Conservation (phyloP, 148 eudicot species). For the Spergularia marina region DNA sequence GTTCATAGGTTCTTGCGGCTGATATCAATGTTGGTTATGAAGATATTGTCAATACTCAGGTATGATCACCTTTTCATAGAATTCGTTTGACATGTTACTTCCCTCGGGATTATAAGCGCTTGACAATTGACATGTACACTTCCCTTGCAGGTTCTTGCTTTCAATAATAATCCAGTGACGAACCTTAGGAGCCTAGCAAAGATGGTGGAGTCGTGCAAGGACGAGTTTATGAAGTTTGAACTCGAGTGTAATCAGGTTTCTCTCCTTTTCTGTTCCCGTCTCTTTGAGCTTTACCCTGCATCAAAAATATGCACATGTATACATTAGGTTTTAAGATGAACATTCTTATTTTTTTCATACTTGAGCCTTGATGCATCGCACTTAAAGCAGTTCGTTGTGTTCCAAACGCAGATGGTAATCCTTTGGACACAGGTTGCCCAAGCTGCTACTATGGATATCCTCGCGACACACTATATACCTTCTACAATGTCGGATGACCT, state of each 20-base stretch:
- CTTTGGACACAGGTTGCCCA: conserved; percentile 71
- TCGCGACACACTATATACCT: conserved; percentile 75
- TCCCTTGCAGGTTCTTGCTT: conserved; percentile 57
- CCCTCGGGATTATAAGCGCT: neutral
- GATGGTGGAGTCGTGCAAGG: conserved; percentile 79
- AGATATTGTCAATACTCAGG: conserved; percentile 82
- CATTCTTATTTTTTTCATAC: neutral
- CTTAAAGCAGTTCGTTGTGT: neutral
- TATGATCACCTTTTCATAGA: conserved; percentile 8
- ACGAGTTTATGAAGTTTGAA: conserved; percentile 78
- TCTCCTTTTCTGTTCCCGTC: conserved; percentile 3
- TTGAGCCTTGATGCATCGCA: neutral
- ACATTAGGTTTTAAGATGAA: neutral
- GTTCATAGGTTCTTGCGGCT: conserved; percentile 70
- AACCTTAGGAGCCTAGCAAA: conserved; percentile 76
- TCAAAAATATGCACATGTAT: neutral
- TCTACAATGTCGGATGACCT: conserved; percentile 91
- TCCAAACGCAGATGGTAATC: conserved; percentile 56
- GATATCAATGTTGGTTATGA: conserved; percentile 87
- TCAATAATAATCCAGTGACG: conserved; percentile 75
- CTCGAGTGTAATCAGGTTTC: conserved; percentile 67
- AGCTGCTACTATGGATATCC: conserved; percentile 76
- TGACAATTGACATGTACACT: conserved; percentile 2
- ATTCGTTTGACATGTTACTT: neutral
- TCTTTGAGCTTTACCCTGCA: neutral